Conservation (phyloP, 495 filamentous ascomycete species). For the Trichoderma orchidacearum region DNA sequence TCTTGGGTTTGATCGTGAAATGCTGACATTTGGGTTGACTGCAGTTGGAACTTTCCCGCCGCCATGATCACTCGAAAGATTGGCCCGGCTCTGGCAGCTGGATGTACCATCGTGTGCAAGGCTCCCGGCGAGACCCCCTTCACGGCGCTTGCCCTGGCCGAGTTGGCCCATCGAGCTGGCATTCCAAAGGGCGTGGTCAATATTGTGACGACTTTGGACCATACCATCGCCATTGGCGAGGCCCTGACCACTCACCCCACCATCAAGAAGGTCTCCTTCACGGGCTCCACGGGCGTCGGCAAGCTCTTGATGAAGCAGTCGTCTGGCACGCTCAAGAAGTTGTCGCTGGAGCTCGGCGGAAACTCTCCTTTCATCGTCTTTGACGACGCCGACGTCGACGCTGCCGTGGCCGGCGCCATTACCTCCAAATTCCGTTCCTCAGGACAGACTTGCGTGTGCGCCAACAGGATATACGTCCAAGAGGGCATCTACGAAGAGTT, state of each 20-base stretch:
- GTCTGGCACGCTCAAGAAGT: constrained; percentile 68
- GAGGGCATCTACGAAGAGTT: constrained; percentile 68
- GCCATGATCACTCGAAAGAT: constrained; percentile 90
- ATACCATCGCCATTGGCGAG: constrained; percentile 62
- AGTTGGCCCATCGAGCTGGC: constrained; percentile 70
- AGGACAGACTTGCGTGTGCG: constrained; percentile 85
- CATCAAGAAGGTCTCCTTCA: constrained; percentile 80
- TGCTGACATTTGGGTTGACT: neutral
- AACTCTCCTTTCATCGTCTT: constrained; percentile 94
- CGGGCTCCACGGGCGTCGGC: constrained; percentile 75
- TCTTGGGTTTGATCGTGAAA: neutral
- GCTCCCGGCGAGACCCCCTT: constrained; percentile 78
- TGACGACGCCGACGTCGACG: constrained; percentile 73
- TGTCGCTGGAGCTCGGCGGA: constrained; percentile 77
- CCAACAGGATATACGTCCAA: constrained; percentile 78
- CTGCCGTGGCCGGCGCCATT: constrained; percentile 62
- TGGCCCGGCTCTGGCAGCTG: constrained; percentile 59
- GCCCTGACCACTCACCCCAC: constrained; percentile 55
- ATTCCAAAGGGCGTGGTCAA: constrained; percentile 79
- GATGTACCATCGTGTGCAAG: constrained; percentile 77
- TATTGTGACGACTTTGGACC: constrained; percentile 55
- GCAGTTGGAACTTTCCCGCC: constrained; percentile 78
- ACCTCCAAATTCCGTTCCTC: constrained; percentile 74
- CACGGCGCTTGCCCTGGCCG: constrained; percentile 68
- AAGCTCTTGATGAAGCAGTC: constrained; percentile 79